Conservation (phyloP, 495 filamentous ascomycete species). For the Opeltia flavorubescens region DNA sequence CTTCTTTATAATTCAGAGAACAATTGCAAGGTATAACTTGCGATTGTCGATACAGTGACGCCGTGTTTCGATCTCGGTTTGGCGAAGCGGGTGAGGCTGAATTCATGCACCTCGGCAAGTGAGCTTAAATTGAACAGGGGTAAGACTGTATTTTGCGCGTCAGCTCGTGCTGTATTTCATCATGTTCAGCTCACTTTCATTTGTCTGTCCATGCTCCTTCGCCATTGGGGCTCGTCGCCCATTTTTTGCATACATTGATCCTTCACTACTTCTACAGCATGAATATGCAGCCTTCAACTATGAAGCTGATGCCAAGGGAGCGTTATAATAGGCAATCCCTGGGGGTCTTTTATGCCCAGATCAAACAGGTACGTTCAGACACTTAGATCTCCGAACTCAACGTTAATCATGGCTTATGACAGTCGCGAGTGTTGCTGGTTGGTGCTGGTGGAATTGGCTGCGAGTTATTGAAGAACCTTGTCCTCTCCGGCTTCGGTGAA, state of each 20-base stretch:
- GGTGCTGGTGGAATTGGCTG: conserved; percentile 96
- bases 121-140: too few species aligned
- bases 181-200: background rate
- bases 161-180: too few species aligned
- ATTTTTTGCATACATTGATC: background rate
- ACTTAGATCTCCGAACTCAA: background rate
- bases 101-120: too few species aligned
- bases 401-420: conserved; percentile 4
- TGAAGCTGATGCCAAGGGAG: conserved; percentile 25
- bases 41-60: too few species aligned
- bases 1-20: too few species aligned
- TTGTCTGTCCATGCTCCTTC: background rate
- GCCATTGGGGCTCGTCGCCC: background rate
- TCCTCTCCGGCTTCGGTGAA: conserved; percentile 84
- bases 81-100: too few species aligned
- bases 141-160: too few species aligned
- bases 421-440: conserved; percentile 87
- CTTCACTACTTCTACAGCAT: background rate
- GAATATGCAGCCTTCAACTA: background rate
- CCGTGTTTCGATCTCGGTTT: too few species aligned
- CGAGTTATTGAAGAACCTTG: conserved; percentile 93
- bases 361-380: conserved; percentile 49
- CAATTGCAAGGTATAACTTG: too few species aligned
- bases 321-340: conserved; percentile 48
- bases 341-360: conserved; percentile 40